phyloP scores from a whole-genome alignment of 805 yeast species.

The Ogataea polymorpha region DNA sequence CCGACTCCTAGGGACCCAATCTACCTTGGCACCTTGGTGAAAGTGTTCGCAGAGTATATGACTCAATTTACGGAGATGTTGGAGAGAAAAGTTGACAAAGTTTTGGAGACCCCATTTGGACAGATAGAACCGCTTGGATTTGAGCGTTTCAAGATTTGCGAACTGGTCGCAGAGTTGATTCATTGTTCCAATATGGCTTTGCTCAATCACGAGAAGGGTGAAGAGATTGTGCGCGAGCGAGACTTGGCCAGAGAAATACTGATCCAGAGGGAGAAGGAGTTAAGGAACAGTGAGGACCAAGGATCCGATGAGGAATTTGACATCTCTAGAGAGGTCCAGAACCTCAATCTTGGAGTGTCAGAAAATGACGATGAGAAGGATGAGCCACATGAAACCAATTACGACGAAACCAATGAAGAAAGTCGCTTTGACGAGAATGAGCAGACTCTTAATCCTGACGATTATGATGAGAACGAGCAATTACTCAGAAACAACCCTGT shows the following conservation, averaged over 20 bases:
- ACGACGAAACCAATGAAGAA: constrained; percentile 13
- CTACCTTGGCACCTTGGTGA: constrained; percentile 81
- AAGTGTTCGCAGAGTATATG: constrained; percentile 71
- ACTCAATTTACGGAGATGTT: constrained; percentile 67
- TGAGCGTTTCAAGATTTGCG: constrained; percentile 86
- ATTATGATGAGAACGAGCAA: constrained; percentile 24
- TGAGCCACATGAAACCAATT: constrained; percentile 10
- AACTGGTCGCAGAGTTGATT: constrained; percentile 85
- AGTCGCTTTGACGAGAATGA: constrained; percentile 27
- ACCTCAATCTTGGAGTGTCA: constrained; percentile 20
- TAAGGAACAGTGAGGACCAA: constrained; percentile 23
- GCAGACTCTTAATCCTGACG: constrained; percentile 22
- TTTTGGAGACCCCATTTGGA: constrained; percentile 63
- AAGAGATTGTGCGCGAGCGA: constrained; percentile 62
- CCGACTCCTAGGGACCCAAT: constrained; percentile 92
- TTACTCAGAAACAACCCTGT: constrained; percentile 49
- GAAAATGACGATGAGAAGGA: constrained; percentile 6
- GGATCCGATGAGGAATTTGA: constrained; percentile 32
- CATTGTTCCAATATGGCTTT: constrained; percentile 98
- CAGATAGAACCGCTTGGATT: constrained; percentile 77
- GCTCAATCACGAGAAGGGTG: constrained; percentile 74
- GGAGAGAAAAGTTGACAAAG: constrained; percentile 34
- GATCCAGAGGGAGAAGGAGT: constrained; percentile 32
- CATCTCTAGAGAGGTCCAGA: constrained; percentile 33
- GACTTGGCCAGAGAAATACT: constrained; percentile 62